Evolutionary conservation across 495 filamentous ascomycete genomes (phyloP), one percentile per base, ranked within the genome.

Genomic region (Cercophora newfieldiana): DNA sequence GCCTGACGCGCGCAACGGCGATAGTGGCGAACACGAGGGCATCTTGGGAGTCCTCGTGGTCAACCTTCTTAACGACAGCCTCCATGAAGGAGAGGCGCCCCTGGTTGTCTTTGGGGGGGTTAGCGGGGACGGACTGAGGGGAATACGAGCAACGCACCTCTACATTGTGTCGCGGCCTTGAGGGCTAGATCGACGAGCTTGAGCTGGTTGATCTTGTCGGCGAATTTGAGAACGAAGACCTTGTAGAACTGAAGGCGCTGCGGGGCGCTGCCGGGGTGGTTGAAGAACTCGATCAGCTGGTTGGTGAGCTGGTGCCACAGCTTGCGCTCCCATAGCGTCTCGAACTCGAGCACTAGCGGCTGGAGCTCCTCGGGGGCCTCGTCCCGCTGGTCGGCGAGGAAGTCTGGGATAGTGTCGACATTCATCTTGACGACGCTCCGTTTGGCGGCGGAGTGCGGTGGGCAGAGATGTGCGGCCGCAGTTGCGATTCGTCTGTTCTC

Each of bases 261-360:
- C 49, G 87, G 84, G 48, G 86, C 89, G 78, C 93, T 97, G 74
- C 89, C 88, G 58, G 88, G 84, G 74, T 89, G 76, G 66, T 89
- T 87, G 84, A 97, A 99, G 83, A 93, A 97, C 64, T 95, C 87
- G 66, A 98, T 83, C 61, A 98, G 83, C 31, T 87, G 78, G 71
- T 95, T 90, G 33, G 95, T 99, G 57, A 99, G 93, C 79, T 99
- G 93, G 80, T 99, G 96, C 95, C 95, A 99, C 80, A 99, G 86
- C 81, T 96, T 96, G 66, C 95, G 90, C 82, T 99, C 95, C 96
- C 95, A 98, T 78, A 86, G 91, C 76, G 97, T 93, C 86, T 99
- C 95, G 68, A 98, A 97, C 66, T 89, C 89, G 69, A 98, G 86
- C 80, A 97, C 93, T 71, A 89, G 86, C 71, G 88, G 84, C 78